Percentiles rank a stretch among this genome's conserved stretches.
These are phyloP conservation scores for Cryphonectria naterciae DNA, from an alignment of 2,329 filamentous ascomycete species.

Conservation along the genomic window DNA sequence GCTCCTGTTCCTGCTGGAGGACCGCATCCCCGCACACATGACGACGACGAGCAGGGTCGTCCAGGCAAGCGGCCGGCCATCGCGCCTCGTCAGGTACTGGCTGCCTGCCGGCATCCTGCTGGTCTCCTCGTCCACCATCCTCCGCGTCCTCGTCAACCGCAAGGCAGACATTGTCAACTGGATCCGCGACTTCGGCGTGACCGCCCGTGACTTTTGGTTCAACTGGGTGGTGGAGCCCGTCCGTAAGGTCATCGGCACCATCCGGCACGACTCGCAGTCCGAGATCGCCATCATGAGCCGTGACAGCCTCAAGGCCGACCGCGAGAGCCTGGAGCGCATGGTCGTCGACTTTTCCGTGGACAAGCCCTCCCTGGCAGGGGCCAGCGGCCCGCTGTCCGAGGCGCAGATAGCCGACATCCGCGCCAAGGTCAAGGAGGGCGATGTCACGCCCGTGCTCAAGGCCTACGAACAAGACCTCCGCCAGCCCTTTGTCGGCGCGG, in stretches of 20 bases:
- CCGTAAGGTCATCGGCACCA: slow-evolving; percentile 83
- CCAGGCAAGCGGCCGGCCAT: slow-evolving; percentile 73
- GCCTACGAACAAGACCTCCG: slow-evolving; percentile 91
- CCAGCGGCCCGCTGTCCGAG: slow-evolving; percentile 58
- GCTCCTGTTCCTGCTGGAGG: slow-evolving; percentile 69
- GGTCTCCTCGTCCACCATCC: slow-evolving; percentile 83
- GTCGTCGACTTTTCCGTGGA: slow-evolving; percentile 94
- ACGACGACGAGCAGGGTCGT: slow-evolving; percentile 59
- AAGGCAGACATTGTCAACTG: slow-evolving; percentile 78
- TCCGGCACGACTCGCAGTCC: slow-evolving; percentile 87
- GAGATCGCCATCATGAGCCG: slow-evolving; percentile 98
- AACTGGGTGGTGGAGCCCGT: slow-evolving; percentile 94
- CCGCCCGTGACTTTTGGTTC: slow-evolving; percentile 85
- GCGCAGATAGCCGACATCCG: slow-evolving; percentile 75
- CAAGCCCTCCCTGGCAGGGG: slow-evolving; percentile 67
- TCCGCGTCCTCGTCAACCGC: slow-evolving; percentile 75
- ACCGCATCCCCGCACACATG: slow-evolving; percentile 70
- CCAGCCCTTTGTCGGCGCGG: slow-evolving; percentile 77
- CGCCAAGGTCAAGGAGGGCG: slow-evolving; percentile 83
- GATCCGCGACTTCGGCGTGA: slow-evolving; percentile 78
- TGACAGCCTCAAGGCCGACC: slow-evolving; percentile 85
- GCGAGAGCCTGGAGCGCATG: slow-evolving; percentile 93
- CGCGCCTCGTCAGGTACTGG: slow-evolving; percentile 83
- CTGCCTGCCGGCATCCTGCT: slow-evolving; percentile 72
- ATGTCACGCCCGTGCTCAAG: slow-evolving; percentile 86